These are phyloP conservation scores for Tulasnella sp. DNA, from an alignment of 768 basidiomycete genomes.

Conservation along the genomic window DNA sequence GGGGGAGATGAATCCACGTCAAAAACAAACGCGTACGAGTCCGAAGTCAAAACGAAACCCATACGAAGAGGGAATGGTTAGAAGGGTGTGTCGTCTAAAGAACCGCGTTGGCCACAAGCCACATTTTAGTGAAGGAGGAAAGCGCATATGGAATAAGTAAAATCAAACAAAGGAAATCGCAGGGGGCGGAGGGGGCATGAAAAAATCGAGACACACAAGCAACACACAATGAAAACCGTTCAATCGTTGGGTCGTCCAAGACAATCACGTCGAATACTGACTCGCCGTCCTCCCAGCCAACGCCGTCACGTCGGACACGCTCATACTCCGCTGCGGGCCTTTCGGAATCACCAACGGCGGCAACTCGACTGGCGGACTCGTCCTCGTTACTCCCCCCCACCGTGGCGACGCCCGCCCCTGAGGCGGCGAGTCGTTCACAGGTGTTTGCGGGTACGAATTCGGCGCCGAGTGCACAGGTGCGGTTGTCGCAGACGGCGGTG, in stretches of 20 bases:
- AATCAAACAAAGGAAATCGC: too few species aligned
- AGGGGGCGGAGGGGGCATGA: background rate
- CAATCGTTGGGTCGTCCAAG: background rate
- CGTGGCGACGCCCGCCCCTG: background rate
- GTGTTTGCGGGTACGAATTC: constrained; percentile 7
- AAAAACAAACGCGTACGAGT: too few species aligned
- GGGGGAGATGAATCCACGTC: too few species aligned
- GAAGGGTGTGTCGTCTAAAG: background rate
- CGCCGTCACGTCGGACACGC: background rate
- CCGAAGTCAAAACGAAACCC: too few species aligned
- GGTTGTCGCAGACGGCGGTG: background rate
- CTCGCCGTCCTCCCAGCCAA: background rate
- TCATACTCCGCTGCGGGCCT: background rate
- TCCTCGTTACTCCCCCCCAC: background rate
- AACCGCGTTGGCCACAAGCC: background rate
- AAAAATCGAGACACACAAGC: background rate
- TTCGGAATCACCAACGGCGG: background rate
- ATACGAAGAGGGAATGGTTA: background rate
- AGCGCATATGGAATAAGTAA: too few species aligned
- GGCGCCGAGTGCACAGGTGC: background rate
- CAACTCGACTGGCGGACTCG: background rate
- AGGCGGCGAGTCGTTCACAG: constrained; percentile 7
- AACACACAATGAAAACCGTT: background rate
- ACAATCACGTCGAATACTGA: background rate
- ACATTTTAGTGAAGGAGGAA: background rate